phyloP scores from a whole-genome alignment of 2,329 filamentous ascomycete genomes.

The Neofusicoccum parvum region DNA sequence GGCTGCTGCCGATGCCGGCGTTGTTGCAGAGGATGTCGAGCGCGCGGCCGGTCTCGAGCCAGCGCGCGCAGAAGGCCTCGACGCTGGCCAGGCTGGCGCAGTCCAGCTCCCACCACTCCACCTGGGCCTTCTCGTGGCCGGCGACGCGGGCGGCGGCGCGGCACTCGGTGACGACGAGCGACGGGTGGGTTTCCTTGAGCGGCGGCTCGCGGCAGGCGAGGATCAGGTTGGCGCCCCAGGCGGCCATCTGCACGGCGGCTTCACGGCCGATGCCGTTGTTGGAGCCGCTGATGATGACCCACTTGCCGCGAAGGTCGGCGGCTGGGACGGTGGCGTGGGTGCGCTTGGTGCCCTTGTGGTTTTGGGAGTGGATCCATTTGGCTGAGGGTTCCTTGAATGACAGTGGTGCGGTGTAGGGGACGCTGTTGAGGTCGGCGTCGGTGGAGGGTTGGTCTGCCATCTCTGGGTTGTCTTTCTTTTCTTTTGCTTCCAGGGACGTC shows the following conservation, averaged over 20 bases:
- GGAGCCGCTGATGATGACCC: constrained; percentile 26
- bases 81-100: constrained; percentile 29
- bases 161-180: constrained; percentile 29
- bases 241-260: constrained; percentile 30
- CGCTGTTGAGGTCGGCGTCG: constrained; percentile 20
- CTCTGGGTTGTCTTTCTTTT: neutral
- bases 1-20: constrained; percentile 30
- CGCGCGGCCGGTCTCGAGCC: constrained; percentile 28
- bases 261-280: constrained; percentile 34
- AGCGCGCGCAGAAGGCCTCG: constrained; percentile 31
- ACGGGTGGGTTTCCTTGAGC: constrained; percentile 28
- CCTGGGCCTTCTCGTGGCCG: constrained; percentile 9
- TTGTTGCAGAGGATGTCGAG: constrained; percentile 38
- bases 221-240: constrained; percentile 32
- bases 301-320: constrained; percentile 23
- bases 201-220: constrained; percentile 31
- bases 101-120: constrained; percentile 35
- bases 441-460: neutral
- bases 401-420: constrained; percentile 21
- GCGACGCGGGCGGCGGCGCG: constrained; percentile 13
- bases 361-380: constrained; percentile 19
- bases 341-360: constrained; percentile 15
- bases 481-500: neutral
- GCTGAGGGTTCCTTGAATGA: constrained; percentile 6
- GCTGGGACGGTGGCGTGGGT: neutral